These are phyloP conservation scores for Torulaspora maleeae DNA, from an alignment of 805 yeast species.

Conservation along the genomic window DNA sequence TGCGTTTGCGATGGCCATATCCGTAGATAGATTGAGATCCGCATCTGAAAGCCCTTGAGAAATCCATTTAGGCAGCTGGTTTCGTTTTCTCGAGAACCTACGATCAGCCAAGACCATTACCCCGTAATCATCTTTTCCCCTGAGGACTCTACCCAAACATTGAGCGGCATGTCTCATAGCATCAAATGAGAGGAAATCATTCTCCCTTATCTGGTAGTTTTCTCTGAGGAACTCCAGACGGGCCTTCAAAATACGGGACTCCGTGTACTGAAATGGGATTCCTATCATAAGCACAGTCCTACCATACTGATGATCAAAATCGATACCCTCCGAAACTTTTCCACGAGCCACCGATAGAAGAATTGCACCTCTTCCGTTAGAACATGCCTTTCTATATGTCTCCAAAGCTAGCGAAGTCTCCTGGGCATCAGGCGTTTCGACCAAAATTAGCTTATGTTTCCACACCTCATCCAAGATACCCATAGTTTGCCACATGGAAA, in stretches of 20 bases:
- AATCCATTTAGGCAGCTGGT: conserved; percentile 95
- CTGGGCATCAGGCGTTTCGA: conserved; percentile 98
- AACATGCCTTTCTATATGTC: conserved; percentile 92
- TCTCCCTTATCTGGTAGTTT: conserved; percentile 86
- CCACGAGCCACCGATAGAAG: conserved; percentile 97
- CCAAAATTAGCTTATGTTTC: conserved; percentile 91
- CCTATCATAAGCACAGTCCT: conserved; percentile 98
- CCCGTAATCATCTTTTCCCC: conserved; percentile 99
- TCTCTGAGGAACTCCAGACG: conserved; percentile 90
- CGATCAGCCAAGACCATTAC: conserved; percentile 97
- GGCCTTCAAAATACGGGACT: conserved; percentile 91
- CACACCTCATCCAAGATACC: conserved; percentile 97
- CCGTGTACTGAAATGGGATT: conserved; percentile 98
- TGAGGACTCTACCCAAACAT: conserved; percentile 90
- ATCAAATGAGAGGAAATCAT: conserved; percentile 92
- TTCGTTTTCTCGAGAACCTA: conserved; percentile 79
- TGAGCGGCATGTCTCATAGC: conserved; percentile 99
- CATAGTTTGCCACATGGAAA: conserved; percentile 98
- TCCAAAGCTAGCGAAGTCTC: conserved; percentile 95
- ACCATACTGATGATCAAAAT: conserved; percentile 98
- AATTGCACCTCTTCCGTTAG: conserved; percentile 97
- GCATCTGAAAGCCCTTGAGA: conserved; percentile 89
- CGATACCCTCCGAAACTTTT: conserved; percentile 97
- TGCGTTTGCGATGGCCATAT: conserved; percentile 94
- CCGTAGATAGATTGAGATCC: conserved; percentile 87